Evolutionary conservation across 495 filamentous ascomycete genomes (phyloP).

Genomic region (Podospora didyma): DNA sequence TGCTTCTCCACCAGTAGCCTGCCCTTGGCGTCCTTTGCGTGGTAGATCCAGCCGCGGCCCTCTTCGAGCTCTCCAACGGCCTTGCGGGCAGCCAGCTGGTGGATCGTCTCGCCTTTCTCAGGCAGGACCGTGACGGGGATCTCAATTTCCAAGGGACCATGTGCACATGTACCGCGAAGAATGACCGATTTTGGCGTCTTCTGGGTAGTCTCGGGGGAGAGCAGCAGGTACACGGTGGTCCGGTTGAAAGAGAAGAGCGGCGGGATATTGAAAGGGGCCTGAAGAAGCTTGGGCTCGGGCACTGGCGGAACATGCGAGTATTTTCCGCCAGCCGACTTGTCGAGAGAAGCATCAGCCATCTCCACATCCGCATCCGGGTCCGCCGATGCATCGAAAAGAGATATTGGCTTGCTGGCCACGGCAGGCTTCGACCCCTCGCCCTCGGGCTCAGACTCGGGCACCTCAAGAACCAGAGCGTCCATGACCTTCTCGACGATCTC

Average conservation of each 20-base stretch:
- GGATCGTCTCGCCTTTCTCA: slow-evolving; percentile 52
- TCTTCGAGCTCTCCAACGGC: slow-evolving; percentile 66
- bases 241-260: slow-evolving; percentile 61
- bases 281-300: slow-evolving; percentile 50
- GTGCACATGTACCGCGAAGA: slow-evolving; percentile 48
- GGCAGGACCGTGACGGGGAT: slow-evolving; percentile 55
- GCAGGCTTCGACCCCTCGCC: not conserved
- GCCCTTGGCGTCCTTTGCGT: slow-evolving; percentile 42
- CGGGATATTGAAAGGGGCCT: slow-evolving; percentile 59
- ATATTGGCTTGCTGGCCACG: slow-evolving; percentile 42
- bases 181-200: slow-evolving; percentile 51
- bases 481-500: slow-evolving; percentile 54
- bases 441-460: slow-evolving; percentile 11
- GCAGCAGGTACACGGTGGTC: slow-evolving; percentile 58
- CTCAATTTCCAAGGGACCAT: slow-evolving; percentile 55
- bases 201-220: slow-evolving; percentile 46
- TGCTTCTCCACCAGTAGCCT: slow-evolving; percentile 46
- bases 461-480: slow-evolving; percentile 34
- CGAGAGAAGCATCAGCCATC: slow-evolving; percentile 25
- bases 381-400: slow-evolving; percentile 50
- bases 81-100: slow-evolving; percentile 66
- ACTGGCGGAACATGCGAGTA: slow-evolving; percentile 49
- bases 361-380: slow-evolving; percentile 39
- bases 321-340: slow-evolving; percentile 24
- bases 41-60: slow-evolving; percentile 59